Base-by-base conservation (phyloP, 2,329 filamentous ascomycete species). In the Trichophyton verrucosum region DNA sequence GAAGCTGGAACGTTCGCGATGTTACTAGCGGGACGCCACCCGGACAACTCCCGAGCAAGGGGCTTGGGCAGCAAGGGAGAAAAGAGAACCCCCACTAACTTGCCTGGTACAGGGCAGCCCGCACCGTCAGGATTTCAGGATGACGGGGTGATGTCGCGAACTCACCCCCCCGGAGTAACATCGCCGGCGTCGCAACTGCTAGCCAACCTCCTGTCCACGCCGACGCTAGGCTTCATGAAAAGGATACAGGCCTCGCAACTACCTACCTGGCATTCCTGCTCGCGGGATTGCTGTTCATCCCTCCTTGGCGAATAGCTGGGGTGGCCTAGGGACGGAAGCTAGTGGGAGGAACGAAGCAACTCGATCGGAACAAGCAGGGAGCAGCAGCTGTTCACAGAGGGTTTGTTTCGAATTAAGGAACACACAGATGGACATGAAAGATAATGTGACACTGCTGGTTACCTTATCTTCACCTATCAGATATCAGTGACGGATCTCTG, bases 21-120 rank as follows among this genome's bases (percentile, higher is more conserved):
- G 24, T 36, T 36, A n/a, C 51, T 33, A 55, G 51, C 22, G 51
- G 51, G 51, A n/a, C 51, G 51, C 51, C 51, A 55, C 51, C 51
- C 51, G 51, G 51, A 55, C 51, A 55, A 55, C 51, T 55, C 51
- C 51, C 51, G 51, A 55, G 27, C 51, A 55, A 27, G 8, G 46
- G 22, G 13, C n/a, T 55, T 55, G 51, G 51, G 51, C 51, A 55
- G 27, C 51, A 55, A 51, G 22, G 33, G 33, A 38, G 33, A 38
- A 38, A 13, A 38, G 33, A 51, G 20, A 51, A 55, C 51, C 51
- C 51, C 51, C 51, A 55, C 51, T 38, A 13, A 13, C 9, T 38
- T 38, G 33, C 8, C 33, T 36, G 51, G 46, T 8, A 6, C 46
- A 47, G 15, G 42, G 44, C 44, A 24, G 22, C 44, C 20, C 20